These are phyloP conservation scores for Paraphoma chrysanthemicola DNA, from an alignment of 2,329 filamentous ascomycete species.

Conservation along the genomic window DNA sequence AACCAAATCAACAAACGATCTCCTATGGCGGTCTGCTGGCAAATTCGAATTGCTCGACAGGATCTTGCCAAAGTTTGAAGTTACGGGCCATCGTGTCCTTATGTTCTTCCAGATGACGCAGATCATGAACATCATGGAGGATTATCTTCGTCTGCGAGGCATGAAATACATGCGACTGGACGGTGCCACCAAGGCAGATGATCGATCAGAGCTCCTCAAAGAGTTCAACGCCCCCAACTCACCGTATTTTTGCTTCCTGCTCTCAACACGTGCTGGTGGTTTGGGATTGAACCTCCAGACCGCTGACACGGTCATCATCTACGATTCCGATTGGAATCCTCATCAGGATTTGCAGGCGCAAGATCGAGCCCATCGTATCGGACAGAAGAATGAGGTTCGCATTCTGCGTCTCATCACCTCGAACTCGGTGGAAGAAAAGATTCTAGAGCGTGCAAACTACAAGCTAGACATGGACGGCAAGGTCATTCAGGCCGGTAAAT, in stretches of 20 bases:
- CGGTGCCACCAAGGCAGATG: conserved; percentile 96
- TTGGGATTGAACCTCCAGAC: conserved; percentile 96
- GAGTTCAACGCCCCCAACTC: conserved; percentile 90
- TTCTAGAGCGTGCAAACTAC: conserved; percentile 93
- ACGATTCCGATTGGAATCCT: conserved; percentile 99
- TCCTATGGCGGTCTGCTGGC: conserved; percentile 92
- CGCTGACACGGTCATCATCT: conserved; percentile 98
- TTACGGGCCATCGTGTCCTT: conserved; percentile 89
- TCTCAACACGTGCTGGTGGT: conserved; percentile 98
- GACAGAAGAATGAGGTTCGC: conserved; percentile 98
- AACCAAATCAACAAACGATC: conserved; percentile 82
- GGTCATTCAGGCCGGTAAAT: conserved; percentile 98
- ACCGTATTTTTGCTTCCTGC: conserved; percentile 94
- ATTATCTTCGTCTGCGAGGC: conserved; percentile 85
- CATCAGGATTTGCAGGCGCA: conserved; percentile 99
- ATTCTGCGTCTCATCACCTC: conserved; percentile 95
- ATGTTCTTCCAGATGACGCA: conserved; percentile 99
- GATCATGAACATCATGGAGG: conserved; percentile 99
- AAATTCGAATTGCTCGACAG: conserved; percentile 97
- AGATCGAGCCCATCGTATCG: conserved; percentile 99
- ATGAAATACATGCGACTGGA: conserved; percentile 91
- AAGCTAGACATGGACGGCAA: conserved; percentile 99
- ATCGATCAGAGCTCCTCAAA: conserved; percentile 87
- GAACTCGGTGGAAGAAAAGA: conserved; percentile 98
- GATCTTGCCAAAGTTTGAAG: conserved; percentile 90